phyloP scores from a whole-genome alignment of 2,329 filamentous ascomycete species.

The Colletotrichum falcatum region DNA sequence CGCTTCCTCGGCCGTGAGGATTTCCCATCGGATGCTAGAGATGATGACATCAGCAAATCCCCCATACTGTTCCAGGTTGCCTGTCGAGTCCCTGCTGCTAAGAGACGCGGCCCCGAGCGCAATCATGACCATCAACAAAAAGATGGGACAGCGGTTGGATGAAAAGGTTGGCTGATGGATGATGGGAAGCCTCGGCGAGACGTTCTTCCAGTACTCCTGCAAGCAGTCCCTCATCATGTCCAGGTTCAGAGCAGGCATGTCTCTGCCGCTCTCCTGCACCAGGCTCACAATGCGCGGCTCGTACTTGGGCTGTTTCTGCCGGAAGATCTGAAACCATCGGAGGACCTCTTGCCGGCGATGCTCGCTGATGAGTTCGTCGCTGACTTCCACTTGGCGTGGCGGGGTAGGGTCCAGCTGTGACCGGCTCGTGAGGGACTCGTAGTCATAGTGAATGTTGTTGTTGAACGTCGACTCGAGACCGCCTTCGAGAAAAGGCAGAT shows the following conservation, averaged over 20 bases:
- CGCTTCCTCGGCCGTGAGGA: conserved; percentile 85
- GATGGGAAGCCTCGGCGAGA: conserved; percentile 88
- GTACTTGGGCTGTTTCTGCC: conserved; percentile 57
- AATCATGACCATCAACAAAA: conserved; percentile 84
- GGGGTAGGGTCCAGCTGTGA: conserved; percentile 60
- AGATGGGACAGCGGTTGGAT: conserved; percentile 80
- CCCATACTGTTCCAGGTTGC: conserved; percentile 59
- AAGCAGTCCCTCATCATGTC: conserved; percentile 89
- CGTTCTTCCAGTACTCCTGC: conserved; percentile 87
- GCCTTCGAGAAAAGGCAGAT: conserved; percentile 61
- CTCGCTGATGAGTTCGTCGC: conserved; percentile 60
- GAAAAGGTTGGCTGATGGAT: conserved; percentile 90
- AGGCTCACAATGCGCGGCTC: conserved; percentile 45
- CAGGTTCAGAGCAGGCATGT: conserved; percentile 69
- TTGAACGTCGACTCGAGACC: conserved; percentile 64
- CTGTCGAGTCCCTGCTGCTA: conserved; percentile 71
- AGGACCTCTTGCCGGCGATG: conserved; percentile 59
- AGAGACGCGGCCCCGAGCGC: conserved; percentile 86
- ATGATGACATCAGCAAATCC: conserved; percentile 71
- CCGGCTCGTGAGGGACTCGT: conserved; percentile 61
- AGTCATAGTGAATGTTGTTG: conserved; percentile 63
- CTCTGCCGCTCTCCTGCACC: conserved; percentile 55
- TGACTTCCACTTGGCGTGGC: conserved; percentile 53
- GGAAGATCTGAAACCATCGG: conserved; percentile 57
- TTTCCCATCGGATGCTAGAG: conserved; percentile 81